Conservation (phyloP, 192 early-diverging fungal species). For the Coemansia sp. region DNA sequence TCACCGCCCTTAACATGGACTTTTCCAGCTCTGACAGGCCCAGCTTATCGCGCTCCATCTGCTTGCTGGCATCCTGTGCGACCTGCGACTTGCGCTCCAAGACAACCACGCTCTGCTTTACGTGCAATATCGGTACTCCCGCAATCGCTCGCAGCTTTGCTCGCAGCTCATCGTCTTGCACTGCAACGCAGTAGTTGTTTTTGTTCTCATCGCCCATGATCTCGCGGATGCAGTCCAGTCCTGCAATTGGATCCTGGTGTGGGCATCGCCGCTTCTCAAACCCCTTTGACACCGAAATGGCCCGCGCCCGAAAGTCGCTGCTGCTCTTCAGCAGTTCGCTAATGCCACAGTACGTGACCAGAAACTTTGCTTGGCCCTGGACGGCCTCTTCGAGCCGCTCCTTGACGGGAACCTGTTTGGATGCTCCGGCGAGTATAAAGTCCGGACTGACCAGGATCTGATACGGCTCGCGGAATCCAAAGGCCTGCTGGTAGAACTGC, state of each 20-base stretch:
- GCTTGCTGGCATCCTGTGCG: constrained; percentile 47
- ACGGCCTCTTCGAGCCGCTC: constrained; percentile 64
- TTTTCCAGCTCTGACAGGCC: constrained; percentile 54
- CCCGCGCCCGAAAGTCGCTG: constrained; percentile 54
- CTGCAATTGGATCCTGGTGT: constrained; percentile 63
- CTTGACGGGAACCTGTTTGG: constrained; percentile 62
- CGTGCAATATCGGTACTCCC: constrained; percentile 84
- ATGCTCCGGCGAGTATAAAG: constrained; percentile 68
- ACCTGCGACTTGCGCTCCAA: constrained; percentile 71
- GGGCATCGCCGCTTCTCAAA: constrained; percentile 81
- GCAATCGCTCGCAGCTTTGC: constrained; percentile 62
- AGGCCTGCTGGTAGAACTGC: constrained; percentile 73
- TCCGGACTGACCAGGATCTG: constrained; percentile 84
- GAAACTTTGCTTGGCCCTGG: constrained; percentile 61
- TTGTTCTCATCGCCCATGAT: constrained; percentile 75
- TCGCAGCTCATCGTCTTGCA: constrained; percentile 70
- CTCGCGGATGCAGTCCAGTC: constrained; percentile 64
- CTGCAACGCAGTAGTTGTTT: constrained; percentile 83
- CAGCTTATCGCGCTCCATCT: constrained; percentile 48
- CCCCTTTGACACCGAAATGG: constrained; percentile 58
- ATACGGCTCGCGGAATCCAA: constrained; percentile 90
- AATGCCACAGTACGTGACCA: constrained; percentile 73
- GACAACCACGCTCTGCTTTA: constrained; percentile 72
- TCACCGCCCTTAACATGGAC: constrained; percentile 55
- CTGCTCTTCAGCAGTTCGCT: constrained; percentile 66